Percentiles rank a stretch among this genome's conserved stretches.
phyloP scores from a whole-genome alignment of 1,284 basidiomycete species.

The Ceratobasidium sp. region DNA sequence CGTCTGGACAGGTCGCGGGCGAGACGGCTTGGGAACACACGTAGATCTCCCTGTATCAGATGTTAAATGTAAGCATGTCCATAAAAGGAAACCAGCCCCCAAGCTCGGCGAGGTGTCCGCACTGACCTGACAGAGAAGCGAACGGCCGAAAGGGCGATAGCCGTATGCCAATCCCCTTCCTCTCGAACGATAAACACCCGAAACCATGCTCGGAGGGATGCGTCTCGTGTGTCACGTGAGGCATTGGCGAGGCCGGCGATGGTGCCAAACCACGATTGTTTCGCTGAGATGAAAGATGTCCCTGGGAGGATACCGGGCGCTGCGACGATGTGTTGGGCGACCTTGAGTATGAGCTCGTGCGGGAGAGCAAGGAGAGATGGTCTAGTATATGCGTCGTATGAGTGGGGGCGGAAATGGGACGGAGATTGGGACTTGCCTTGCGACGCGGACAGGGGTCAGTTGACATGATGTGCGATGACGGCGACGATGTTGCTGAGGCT shows the following conservation, averaged over 20 bases:
- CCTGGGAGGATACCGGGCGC: constrained; percentile 10
- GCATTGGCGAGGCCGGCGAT: constrained; percentile 28
- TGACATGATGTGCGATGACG: not conserved
- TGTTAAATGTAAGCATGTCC: not conserved
- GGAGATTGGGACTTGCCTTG: not conserved
- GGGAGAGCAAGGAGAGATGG: constrained; percentile 13
- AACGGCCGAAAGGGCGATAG: not conserved
- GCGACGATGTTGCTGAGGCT: not conserved
- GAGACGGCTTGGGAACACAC: constrained; percentile 1
- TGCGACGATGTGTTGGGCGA: constrained; percentile 12
- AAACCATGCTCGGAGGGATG: constrained; percentile 28
- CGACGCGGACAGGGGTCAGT: not conserved
- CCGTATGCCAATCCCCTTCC: constrained; percentile 28
- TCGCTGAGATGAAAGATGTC: constrained; percentile 26
- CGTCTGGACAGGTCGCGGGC: constrained; percentile 5
- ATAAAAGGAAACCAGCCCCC: not conserved
- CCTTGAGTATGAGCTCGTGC: constrained; percentile 18
- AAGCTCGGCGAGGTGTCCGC: too few species aligned
- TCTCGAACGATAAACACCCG: constrained; percentile 4
- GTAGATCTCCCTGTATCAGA: constrained; percentile 17
- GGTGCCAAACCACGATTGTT: constrained; percentile 5
- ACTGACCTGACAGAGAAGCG: constrained; percentile 26
- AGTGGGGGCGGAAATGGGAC: not conserved
- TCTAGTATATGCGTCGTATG: not conserved
- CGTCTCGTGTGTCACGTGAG: constrained; percentile 21